A percentile compares a stretch with the other conserved stretches of the same genome.
phyloP scores from a whole-genome alignment of 2,329 filamentous ascomycete species.

The Colletotrichum sp. region DNA sequence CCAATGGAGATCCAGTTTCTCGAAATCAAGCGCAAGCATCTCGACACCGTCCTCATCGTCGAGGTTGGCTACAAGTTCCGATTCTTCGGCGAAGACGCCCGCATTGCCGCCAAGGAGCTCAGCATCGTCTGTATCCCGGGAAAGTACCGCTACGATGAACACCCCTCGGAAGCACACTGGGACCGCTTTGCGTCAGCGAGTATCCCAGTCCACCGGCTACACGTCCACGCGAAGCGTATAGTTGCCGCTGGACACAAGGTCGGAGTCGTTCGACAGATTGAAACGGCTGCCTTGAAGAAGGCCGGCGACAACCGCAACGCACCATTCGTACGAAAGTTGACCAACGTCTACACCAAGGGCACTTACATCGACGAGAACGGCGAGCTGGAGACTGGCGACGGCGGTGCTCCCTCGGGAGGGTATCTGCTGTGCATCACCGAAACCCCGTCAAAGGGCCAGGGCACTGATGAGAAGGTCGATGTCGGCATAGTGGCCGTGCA shows the following conservation, averaged over 20 bases:
- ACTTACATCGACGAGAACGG: conserved; percentile 96
- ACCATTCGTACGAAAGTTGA: conserved; percentile 90
- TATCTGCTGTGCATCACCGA: conserved; percentile 95
- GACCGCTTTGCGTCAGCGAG: conserved; percentile 94
- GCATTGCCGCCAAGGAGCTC: conserved; percentile 85
- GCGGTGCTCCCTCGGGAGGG: conserved; percentile 68
- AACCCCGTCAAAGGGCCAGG: conserved; percentile 74
- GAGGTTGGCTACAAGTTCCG: conserved; percentile 98
- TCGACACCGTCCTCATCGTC: conserved; percentile 88
- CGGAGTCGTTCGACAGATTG: conserved; percentile 90
- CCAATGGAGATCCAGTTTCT: conserved; percentile 94
- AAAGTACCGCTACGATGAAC: conserved; percentile 93
- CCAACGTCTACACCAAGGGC: conserved; percentile 96
- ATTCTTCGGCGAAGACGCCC: conserved; percentile 95
- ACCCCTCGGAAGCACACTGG: conserved; percentile 89
- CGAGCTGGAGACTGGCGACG: conserved; percentile 66
- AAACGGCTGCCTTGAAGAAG: conserved; percentile 95
- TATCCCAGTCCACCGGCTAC: conserved; percentile 88
- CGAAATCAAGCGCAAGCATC: conserved; percentile 89
- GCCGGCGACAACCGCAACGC: conserved; percentile 93
- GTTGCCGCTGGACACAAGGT: conserved; percentile 95
- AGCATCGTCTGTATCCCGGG: conserved; percentile 97
- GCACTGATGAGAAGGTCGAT: conserved; percentile 91
- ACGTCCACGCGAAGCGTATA: conserved; percentile 92
- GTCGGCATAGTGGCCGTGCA: conserved; percentile 94